Base-by-base conservation (phyloP, 139 green algal species). In the Picochlorum sp. region DNA sequence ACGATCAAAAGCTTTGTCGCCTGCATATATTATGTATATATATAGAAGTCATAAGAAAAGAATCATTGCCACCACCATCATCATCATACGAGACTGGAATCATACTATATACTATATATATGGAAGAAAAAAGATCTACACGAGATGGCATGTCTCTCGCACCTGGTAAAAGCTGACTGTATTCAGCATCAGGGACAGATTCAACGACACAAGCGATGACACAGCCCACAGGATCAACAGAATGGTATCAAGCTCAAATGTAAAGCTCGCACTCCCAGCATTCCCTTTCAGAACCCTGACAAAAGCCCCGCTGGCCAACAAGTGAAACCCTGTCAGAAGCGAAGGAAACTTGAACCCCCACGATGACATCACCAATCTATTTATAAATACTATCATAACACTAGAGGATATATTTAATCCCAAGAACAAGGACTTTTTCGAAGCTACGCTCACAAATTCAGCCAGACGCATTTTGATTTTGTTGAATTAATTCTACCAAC, bases 1-100 rank as follows among this genome's bases (percentile, higher is more conserved):
- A 97, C 95, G 74, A 97, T 97, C 34, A 93, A 77, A 37, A 97
- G 83, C 81, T 97, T 97, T 57, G 89, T 84, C 6, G 26, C 23
- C 47, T 54, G 11, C 47, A 24, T 1, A 18, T 30, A 3, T 7
- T 30, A 6, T 30, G 28, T 30, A 30, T 6, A 30, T 30, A 30
- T 30, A 26, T 26, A 26, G 0, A 7, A 2, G 28, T 30, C 28
- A 30, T 7, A 30, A 30, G 28, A 30, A 6, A 30, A 30, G 26
- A 30, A 30, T 30, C 26, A 28, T 28, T 28, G 24, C 6, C 26
- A 30, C n/a, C 21, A 23, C 26, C 26, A 30, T 30, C 26, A 30
- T 30, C 26, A 30, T 30, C 24, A 3, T 28, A 28, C 24, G 24
- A 28, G 24, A 28, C 24, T 28, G 24, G 24, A 28, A 28, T 28